Percentiles rank a stretch among this genome's conserved stretches.
phyloP scores from a whole-genome alignment of 148 eudicot genomes.

The Rhododendron mucronatum region DNA sequence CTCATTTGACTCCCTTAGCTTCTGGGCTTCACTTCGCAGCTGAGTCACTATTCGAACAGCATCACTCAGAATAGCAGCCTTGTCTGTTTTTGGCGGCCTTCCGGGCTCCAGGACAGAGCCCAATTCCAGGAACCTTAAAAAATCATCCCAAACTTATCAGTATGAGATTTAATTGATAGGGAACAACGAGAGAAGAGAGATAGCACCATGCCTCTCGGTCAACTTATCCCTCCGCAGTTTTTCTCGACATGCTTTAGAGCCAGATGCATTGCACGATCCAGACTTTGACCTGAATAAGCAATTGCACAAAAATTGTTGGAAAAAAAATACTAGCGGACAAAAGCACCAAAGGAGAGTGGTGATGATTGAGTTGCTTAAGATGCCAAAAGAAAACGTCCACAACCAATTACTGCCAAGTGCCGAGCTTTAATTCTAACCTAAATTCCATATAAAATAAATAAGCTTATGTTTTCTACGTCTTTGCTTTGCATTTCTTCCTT shows the following conservation, averaged over 20 bases:
- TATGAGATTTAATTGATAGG: neutral
- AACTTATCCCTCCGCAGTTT: constrained; percentile 40
- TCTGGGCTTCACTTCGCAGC: constrained; percentile 45
- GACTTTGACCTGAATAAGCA: constrained; percentile 23
- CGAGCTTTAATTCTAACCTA: neutral
- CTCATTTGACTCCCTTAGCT: constrained; percentile 38
- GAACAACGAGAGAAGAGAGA: neutral
- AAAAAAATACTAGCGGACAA: neutral
- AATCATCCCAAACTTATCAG: neutral
- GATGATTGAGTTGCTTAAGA: neutral
- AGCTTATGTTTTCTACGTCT: neutral
- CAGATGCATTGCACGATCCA: constrained; percentile 27
- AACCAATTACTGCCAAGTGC: neutral
- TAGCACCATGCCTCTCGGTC: constrained; percentile 31
- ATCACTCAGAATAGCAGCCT: constrained; percentile 48
- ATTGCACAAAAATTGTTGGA: neutral
- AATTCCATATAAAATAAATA: neutral
- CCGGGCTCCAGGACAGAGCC: constrained; percentile 53
- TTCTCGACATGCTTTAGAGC: constrained; percentile 51
- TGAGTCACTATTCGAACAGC: constrained; percentile 56
- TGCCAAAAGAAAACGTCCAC: neutral
- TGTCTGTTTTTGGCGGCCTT: constrained; percentile 53
- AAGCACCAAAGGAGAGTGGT: neutral
- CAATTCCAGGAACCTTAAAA: constrained; percentile 51
- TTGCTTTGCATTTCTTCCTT: neutral